Evolutionary conservation across 2,329 filamentous ascomycete species (phyloP).

Genomic region (Ploettnerulaceae sp.): DNA sequence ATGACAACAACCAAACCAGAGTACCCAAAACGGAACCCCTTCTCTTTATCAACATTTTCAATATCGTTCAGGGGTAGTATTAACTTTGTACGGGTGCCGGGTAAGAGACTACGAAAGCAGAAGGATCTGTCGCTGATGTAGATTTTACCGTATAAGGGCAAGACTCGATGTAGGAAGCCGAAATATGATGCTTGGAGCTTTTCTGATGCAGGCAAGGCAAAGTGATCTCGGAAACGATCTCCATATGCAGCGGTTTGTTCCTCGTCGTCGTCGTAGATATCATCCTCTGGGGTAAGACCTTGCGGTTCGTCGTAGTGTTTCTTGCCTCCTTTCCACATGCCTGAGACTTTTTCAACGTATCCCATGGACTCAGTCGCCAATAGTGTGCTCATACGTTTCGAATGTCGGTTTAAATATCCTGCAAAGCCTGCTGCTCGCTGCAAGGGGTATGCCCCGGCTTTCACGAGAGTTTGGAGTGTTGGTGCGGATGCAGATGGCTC

Average conservation of each 20-base stretch:
- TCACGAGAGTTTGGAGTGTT: slow-evolving; percentile 53
- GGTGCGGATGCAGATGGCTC: slow-evolving; percentile 42
- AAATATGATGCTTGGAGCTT: slow-evolving; percentile 86
- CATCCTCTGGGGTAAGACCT: slow-evolving; percentile 49
- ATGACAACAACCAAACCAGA: slow-evolving; percentile 90
- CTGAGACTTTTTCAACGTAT: slow-evolving; percentile 93
- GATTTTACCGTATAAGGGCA: slow-evolving; percentile 93
- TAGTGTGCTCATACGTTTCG: slow-evolving; percentile 75
- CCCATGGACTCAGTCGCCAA: slow-evolving; percentile 90
- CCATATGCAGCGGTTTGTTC: slow-evolving; percentile 61
- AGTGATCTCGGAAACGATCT: slow-evolving; percentile 84
- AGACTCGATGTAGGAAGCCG: slow-evolving; percentile 81
- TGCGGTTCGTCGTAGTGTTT: slow-evolving; percentile 74
- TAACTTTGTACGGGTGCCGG: slow-evolving; percentile 85
- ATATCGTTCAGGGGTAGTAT: slow-evolving; percentile 88
- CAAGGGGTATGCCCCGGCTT: slow-evolving; percentile 67
- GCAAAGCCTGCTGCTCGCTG: slow-evolving; percentile 80
- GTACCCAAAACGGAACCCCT: slow-evolving; percentile 88
- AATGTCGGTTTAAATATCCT: slow-evolving; percentile 73
- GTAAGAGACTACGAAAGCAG: slow-evolving; percentile 88
- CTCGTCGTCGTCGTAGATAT: slow-evolving; percentile 51
- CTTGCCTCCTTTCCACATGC: slow-evolving; percentile 90
- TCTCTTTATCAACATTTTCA: slow-evolving; percentile 90
- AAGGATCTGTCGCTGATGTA: slow-evolving; percentile 86
- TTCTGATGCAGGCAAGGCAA: slow-evolving; percentile 80